These are phyloP conservation scores for Metarhizium anisopliae DNA, from an alignment of 2,329 filamentous ascomycete genomes.

Conservation along the genomic window DNA sequence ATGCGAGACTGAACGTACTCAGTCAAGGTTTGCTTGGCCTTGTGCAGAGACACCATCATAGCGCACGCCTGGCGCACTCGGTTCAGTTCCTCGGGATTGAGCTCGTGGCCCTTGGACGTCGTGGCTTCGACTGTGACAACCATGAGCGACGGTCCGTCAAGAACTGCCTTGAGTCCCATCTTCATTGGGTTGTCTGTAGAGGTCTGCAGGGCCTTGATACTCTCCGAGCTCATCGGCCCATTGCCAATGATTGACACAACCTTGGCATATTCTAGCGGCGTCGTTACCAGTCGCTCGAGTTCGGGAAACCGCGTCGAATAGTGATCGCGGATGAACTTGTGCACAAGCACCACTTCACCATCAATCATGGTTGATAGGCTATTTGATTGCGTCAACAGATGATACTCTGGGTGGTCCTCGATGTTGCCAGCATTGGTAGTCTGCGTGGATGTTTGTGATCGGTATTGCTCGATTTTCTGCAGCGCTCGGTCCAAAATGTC, in stretches of 20 bases:
- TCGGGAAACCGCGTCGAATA: constrained; percentile 93
- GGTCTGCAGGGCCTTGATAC: constrained; percentile 70
- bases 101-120: constrained; percentile 71
- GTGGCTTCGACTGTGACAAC: constrained; percentile 92
- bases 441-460: constrained; percentile 57
- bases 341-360: constrained; percentile 82
- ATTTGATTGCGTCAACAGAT: constrained; percentile 80
- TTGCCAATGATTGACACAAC: constrained; percentile 90
- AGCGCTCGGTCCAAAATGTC: constrained; percentile 44
- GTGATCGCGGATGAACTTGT: constrained; percentile 94
- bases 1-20: constrained; percentile 96
- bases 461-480: constrained; percentile 74
- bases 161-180: constrained; percentile 64
- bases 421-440: constrained; percentile 67
- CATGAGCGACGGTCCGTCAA: constrained; percentile 89
- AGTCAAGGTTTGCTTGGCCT: constrained; percentile 76
- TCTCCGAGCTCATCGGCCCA: constrained; percentile 71
- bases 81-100: constrained; percentile 66
- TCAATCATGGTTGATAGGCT: constrained; percentile 87
- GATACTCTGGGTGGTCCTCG: constrained; percentile 87
- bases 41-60: constrained; percentile 81
- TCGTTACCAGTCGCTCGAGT: constrained; percentile 80
- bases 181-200: constrained; percentile 72
- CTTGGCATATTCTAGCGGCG: constrained; percentile 90
- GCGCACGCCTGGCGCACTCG: constrained; percentile 71